Percentiles rank a stretch among this genome's conserved stretches.
Conservation (phyloP, 129 eudicot species). For the Daucus carota region DH1_v3.0 NC_030388.2:10816001-10816500, state of each 20-base stretch:
- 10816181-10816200: slow-evolving; percentile 15
- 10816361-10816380: slow-evolving; percentile 22
- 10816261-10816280: too few relatives aligned
- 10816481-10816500: too few relatives aligned
- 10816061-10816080: slow-evolving; percentile 66
- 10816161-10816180: slow-evolving; percentile 15
- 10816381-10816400: too few relatives aligned
- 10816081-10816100: slow-evolving; percentile 76
- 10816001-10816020: not conserved
- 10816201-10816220: slow-evolving; percentile 19
- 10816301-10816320: slow-evolving; percentile 28
- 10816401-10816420: too few relatives aligned
- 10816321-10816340: slow-evolving; percentile 39
- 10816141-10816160: slow-evolving; percentile 90
- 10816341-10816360: slow-evolving; percentile 20
- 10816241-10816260: slow-evolving; percentile 30
- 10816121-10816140: slow-evolving; percentile 87
- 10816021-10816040: not conserved
- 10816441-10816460: too few relatives aligned
- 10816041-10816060: slow-evolving; percentile 35
- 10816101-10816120: slow-evolving; percentile 71
- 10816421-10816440: too few relatives aligned
- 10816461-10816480: too few relatives aligned
- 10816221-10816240: slow-evolving; percentile 23
- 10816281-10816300: slow-evolving; percentile 25